A percentile compares a stretch with the other conserved stretches of the same genome.
phyloP scores from a whole-genome alignment of 345 rosid species.

The Conringia planisiliqua region DNA sequence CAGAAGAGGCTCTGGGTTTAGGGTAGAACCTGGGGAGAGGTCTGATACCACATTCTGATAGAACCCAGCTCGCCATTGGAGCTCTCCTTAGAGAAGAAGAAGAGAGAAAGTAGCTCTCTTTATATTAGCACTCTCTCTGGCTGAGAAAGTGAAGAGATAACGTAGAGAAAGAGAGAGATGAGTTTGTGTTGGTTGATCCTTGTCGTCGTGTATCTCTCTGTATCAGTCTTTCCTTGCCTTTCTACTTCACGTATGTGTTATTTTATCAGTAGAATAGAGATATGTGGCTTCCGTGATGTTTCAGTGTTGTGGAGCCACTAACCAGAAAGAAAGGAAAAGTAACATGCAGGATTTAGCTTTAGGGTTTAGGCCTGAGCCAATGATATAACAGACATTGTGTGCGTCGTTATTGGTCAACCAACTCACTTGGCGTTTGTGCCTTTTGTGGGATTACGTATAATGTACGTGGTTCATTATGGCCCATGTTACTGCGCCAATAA shows the following conservation, averaged over 20 bases:
- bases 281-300: constrained; percentile 9
- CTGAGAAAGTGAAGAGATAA: not conserved
- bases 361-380: not conserved
- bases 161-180: not conserved
- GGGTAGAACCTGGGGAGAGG: constrained; percentile 57
- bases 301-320: not conserved
- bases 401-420: not conserved
- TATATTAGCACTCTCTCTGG: not conserved
- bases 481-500: not conserved
- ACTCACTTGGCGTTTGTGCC: not conserved
- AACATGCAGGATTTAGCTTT: not conserved
- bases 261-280: not conserved
- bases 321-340: not conserved
- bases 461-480: not conserved
- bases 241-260: not conserved
- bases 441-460: not conserved
- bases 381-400: not conserved
- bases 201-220: constrained; percentile 21
- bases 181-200: not conserved
- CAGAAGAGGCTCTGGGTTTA: constrained; percentile 39
- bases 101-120: not conserved
- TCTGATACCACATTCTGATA: constrained; percentile 73
- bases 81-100: not conserved
- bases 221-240: constrained; percentile 7
- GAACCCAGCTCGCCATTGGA: constrained; percentile 65